These are phyloP conservation scores for Sclerotinia minor DNA, from an alignment of 2,329 filamentous ascomycete genomes.

Conservation along the genomic window DNA sequence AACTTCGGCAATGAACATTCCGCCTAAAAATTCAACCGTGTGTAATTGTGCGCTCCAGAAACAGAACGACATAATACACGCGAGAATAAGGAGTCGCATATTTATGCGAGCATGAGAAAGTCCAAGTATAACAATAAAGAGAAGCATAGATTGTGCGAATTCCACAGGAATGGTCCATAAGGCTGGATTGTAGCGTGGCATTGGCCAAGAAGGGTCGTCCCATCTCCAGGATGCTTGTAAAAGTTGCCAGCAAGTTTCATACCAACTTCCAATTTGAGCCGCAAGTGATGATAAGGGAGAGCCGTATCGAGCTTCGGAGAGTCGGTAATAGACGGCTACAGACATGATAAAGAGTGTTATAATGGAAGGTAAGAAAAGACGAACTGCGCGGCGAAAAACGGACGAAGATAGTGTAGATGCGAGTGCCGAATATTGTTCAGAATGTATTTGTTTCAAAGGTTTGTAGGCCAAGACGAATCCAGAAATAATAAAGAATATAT, in stretches of 20 bases:
- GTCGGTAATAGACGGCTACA: slow-evolving; percentile 47
- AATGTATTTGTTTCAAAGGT: slow-evolving; percentile 47
- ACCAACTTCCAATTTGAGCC: slow-evolving; percentile 45
- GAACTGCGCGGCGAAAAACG: slow-evolving; percentile 49
- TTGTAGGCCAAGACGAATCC: slow-evolving; percentile 51
- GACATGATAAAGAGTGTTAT: slow-evolving; percentile 49
- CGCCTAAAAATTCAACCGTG: slow-evolving; percentile 48
- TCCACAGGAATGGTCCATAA: slow-evolving; percentile 42
- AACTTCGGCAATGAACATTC: slow-evolving; percentile 49
- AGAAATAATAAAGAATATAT: slow-evolving; percentile 55
- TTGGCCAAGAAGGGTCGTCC: slow-evolving; percentile 27
- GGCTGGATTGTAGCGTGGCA: slow-evolving; percentile 37
- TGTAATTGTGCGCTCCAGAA: slow-evolving; percentile 36
- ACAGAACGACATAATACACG: slow-evolving; percentile 34
- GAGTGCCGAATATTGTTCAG: slow-evolving; percentile 44
- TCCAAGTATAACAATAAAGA: slow-evolving; percentile 37
- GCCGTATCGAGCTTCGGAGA: slow-evolving; percentile 49
- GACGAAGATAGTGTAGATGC: slow-evolving; percentile 48
- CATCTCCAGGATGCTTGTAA: slow-evolving; percentile 35
- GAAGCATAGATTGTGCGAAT: slow-evolving; percentile 39
- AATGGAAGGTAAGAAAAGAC: slow-evolving; percentile 50
- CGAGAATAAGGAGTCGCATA: slow-evolving; percentile 34
- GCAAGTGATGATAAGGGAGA: slow-evolving; percentile 42
- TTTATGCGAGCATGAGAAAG: slow-evolving; percentile 34
- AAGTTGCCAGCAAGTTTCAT: slow-evolving; percentile 46